A percentile compares a stretch with the other conserved stretches of the same genome.
Evolutionary conservation across 2,329 filamentous ascomycete species (phyloP).

Genomic region (Arthrobotrys megalospora): DNA sequence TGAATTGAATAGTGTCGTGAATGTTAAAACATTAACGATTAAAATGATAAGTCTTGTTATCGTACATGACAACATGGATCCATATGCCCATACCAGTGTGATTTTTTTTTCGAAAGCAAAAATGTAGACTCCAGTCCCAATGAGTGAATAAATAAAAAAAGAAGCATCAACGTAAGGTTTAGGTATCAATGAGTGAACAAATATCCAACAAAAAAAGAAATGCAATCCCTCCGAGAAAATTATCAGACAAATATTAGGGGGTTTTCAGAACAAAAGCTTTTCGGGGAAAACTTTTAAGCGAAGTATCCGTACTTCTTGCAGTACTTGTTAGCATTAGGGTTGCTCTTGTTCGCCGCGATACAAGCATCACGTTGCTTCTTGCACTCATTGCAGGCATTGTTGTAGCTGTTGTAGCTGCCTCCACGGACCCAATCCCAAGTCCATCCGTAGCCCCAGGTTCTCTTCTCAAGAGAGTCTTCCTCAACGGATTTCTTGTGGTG

Average conservation of each 20-base stretch:
- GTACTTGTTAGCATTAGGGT: conserved; percentile 37
- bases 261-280: conserved; percentile 16
- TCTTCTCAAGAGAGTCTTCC: conserved; percentile 31
- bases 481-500: conserved; percentile 35
- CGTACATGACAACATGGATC: conserved; percentile 44
- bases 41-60: conserved; percentile 40
- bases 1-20: conserved; percentile 45
- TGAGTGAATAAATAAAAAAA: conserved; percentile 27
- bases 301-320: conserved; percentile 57
- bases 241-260: neutral
- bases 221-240: conserved; percentile 1
- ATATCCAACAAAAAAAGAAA: conserved; percentile 8
- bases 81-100: conserved; percentile 22
- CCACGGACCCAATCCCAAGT: conserved; percentile 46
- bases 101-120: conserved; percentile 42
- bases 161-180: neutral
- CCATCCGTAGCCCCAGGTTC: conserved; percentile 32
- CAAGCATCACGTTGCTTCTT: conserved; percentile 56
- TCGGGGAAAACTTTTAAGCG: neutral
- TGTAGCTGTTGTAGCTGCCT: conserved; percentile 49
- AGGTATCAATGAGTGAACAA: conserved; percentile 2
- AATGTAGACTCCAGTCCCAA: conserved; percentile 54
- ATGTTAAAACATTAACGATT: conserved; percentile 56
- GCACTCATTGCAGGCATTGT: conserved; percentile 50
- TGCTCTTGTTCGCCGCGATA: conserved; percentile 29